phyloP scores from a whole-genome alignment of 768 basidiomycete species.

The Calocybe gangraenosa region DNA sequence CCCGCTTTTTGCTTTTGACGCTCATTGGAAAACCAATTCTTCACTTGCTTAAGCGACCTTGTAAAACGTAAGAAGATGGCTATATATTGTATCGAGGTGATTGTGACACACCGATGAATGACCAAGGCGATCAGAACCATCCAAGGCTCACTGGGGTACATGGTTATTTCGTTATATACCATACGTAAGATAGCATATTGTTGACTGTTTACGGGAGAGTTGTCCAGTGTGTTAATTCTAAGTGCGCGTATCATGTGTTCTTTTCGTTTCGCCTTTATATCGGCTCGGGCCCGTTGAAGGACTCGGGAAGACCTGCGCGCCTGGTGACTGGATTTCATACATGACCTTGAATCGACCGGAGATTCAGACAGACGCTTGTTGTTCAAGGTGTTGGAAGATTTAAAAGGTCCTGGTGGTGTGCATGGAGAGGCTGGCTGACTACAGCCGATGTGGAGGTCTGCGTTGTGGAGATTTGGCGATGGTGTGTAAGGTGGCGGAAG shows the following conservation, averaged over 20 bases:
- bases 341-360: slow-evolving; percentile 20
- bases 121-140: slow-evolving; percentile 53
- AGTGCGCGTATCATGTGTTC: slow-evolving; percentile 32
- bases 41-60: slow-evolving; percentile 58
- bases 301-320: slow-evolving; percentile 20
- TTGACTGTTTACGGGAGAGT: slow-evolving; percentile 52
- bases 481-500: neutral
- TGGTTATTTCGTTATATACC: slow-evolving; percentile 63
- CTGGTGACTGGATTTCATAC: slow-evolving; percentile 23
- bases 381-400: slow-evolving; percentile 26
- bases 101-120: slow-evolving; percentile 42
- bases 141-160: slow-evolving; percentile 62
- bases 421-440: slow-evolving; percentile 16
- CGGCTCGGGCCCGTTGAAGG: slow-evolving; percentile 24
- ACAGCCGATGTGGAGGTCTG: slow-evolving; percentile 23
- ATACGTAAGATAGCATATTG: slow-evolving; percentile 58
- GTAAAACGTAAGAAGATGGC: neutral
- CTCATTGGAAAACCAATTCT: slow-evolving; percentile 68
- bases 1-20: slow-evolving; percentile 42
- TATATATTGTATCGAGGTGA: neutral
- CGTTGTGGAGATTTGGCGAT: slow-evolving; percentile 19
- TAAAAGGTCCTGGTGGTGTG: slow-evolving; percentile 21
- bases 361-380: slow-evolving; percentile 13
- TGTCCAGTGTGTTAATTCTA: slow-evolving; percentile 41
- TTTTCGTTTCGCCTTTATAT: slow-evolving; percentile 28